A percentile compares a stretch with the other conserved stretches of the same genome.
phyloP scores from a whole-genome alignment of 139 green algal species.

The Closterium sp. region DNA sequence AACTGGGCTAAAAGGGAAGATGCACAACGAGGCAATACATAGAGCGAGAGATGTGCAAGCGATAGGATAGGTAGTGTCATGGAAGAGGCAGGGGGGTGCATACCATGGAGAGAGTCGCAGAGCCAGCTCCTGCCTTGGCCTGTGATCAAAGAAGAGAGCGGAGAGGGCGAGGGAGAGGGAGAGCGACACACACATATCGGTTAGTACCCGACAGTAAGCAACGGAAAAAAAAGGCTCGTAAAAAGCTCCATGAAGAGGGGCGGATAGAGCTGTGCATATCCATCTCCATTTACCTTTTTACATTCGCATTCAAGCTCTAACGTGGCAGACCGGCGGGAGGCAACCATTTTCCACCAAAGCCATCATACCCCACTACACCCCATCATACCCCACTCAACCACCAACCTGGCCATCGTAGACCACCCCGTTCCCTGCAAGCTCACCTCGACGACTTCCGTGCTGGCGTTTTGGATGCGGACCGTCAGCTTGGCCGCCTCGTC shows the following conservation, averaged over 20 bases:
- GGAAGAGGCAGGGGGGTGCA: background rate
- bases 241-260: background rate
- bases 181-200: too few species aligned
- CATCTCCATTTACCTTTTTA: background rate
- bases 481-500: constrained; percentile 82
- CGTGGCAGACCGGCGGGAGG: background rate
- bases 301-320: background rate
- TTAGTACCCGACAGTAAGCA: background rate
- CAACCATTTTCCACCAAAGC: background rate
- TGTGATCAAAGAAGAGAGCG: constrained; percentile 7
- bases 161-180: background rate
- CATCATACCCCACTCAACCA: background rate
- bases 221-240: too few species aligned
- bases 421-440: background rate
- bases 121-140: constrained; percentile 83
- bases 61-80: background rate
- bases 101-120: constrained; percentile 95
- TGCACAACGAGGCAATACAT: background rate
- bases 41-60: background rate
- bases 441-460: constrained; percentile 93
- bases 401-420: background rate
- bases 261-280: background rate
- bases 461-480: constrained; percentile 90
- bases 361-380: background rate
- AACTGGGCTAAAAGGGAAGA: too few species aligned